phyloP scores from a whole-genome alignment of 148 eudicot species.

The Cornus florida region DNA sequence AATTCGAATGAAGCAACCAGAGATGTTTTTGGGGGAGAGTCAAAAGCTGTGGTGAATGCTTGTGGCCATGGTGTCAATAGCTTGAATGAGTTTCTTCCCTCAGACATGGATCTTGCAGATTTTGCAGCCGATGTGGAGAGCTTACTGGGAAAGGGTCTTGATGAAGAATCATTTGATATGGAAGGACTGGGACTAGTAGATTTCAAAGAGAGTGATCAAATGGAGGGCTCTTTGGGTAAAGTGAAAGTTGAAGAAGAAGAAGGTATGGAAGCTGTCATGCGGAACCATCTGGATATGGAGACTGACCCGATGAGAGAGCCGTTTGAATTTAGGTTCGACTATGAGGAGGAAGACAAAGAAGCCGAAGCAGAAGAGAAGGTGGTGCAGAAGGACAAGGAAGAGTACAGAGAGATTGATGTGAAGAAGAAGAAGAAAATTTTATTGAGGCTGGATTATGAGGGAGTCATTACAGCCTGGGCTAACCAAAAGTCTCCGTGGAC shows the following conservation, averaged over 20 bases:
- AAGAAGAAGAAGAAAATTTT: conserved; percentile 24
- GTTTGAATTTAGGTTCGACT: conserved; percentile 64
- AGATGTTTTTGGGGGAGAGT: neutral
- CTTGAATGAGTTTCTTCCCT: conserved; percentile 45
- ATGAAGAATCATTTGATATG: conserved; percentile 61
- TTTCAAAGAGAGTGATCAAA: conserved; percentile 17
- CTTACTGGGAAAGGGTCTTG: conserved; percentile 71
- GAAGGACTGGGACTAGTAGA: conserved; percentile 61
- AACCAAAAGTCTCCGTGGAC: conserved; percentile 68
- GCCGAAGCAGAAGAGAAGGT: neutral
- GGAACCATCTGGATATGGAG: conserved; percentile 19
- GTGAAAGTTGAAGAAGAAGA: conserved; percentile 50
- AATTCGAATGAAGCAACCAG: conserved; percentile 21
- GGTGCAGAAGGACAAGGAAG: conserved; percentile 14
- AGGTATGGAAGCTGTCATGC: neutral
- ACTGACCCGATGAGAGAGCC: conserved; percentile 50
- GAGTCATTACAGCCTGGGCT: conserved; percentile 64
- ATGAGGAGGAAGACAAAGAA: conserved; percentile 27
- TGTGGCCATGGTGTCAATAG: conserved; percentile 18
- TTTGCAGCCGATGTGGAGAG: conserved; percentile 88
- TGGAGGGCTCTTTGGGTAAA: conserved; percentile 9
- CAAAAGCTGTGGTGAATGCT: conserved; percentile 12
- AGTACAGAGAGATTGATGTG: conserved; percentile 12
- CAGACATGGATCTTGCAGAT: conserved; percentile 66
- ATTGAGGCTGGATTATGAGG: conserved; percentile 65